Conservation (phyloP, 2,329 filamentous ascomycete genomes). For the Penicillium rolfsii region DNA sequence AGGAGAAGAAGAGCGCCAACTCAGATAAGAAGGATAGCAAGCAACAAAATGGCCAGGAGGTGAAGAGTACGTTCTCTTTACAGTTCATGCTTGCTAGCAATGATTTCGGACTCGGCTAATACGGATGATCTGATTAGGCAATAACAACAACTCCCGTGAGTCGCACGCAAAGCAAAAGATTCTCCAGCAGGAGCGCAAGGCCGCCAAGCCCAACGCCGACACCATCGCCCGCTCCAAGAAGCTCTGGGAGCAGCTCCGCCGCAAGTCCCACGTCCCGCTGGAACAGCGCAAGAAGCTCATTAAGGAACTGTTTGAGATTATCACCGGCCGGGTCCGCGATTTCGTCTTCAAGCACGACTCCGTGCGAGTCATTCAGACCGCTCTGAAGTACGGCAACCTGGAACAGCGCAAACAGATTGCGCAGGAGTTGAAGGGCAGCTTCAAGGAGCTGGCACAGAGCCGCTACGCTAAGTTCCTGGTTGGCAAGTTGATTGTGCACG, state of each 20-base stretch:
- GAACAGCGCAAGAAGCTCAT: constrained; percentile 87
- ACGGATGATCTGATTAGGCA: constrained; percentile 52
- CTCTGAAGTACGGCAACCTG: constrained; percentile 88
- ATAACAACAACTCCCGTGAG: constrained; percentile 77
- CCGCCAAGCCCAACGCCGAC: constrained; percentile 90
- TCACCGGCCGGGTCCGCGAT: constrained; percentile 87
- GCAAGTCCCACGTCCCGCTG: constrained; percentile 89
- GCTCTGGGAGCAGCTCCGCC: constrained; percentile 89
- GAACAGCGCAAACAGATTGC: constrained; percentile 87
- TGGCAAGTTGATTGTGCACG: constrained; percentile 92
- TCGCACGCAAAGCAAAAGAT: constrained; percentile 92
- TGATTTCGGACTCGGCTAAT: constrained; percentile 13
- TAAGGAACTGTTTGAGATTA: constrained; percentile 85
- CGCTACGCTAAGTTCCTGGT: constrained; percentile 97
- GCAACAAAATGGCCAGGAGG: constrained; percentile 15
- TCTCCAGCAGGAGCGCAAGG: constrained; percentile 83
- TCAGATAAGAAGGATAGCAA: constrained; percentile 22
- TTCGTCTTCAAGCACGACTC: constrained; percentile 99
- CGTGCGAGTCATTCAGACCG: constrained; percentile 94
- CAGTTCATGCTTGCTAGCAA: background rate
- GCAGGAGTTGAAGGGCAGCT: constrained; percentile 80
- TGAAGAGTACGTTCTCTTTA: constrained; percentile 33
- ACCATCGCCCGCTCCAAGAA: constrained; percentile 88
- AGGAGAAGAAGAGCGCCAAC: constrained; percentile 24
- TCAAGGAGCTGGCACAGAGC: constrained; percentile 84